Conservation (phyloP, 2,329 filamentous ascomycete species). For the Alternaria infectoria region DNA sequence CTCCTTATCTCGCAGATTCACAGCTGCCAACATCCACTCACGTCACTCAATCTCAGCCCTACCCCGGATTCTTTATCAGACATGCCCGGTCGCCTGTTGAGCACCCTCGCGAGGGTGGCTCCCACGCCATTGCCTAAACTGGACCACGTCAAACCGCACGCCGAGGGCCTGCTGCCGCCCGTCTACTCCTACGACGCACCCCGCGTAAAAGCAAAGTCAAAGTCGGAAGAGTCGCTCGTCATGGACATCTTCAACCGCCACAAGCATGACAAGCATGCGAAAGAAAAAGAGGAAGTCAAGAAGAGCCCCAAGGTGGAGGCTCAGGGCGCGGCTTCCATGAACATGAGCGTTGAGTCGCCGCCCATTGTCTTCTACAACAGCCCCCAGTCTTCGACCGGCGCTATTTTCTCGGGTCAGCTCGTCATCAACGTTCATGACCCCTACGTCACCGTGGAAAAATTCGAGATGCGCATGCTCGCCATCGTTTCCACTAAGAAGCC, state of each 20-base stretch:
- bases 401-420: slow-evolving; percentile 83
- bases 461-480: slow-evolving; percentile 74
- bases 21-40: slow-evolving; percentile 16
- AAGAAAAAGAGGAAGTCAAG: slow-evolving; percentile 28
- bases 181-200: slow-evolving; percentile 45
- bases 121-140: slow-evolving; percentile 41
- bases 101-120: slow-evolving; percentile 40
- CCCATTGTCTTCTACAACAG: slow-evolving; percentile 84
- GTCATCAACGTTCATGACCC: slow-evolving; percentile 72
- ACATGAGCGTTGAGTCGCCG: slow-evolving; percentile 79
- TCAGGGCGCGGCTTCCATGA: slow-evolving; percentile 58
- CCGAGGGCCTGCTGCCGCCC: slow-evolving; percentile 39
- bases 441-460: slow-evolving; percentile 70
- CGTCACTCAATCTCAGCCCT: slow-evolving; percentile 24
- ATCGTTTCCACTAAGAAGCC: slow-evolving; percentile 81
- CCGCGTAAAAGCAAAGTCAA: slow-evolving; percentile 29
- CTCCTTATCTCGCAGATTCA: slow-evolving; percentile 21
- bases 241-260: slow-evolving; percentile 51
- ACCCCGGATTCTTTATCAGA: slow-evolving; percentile 39
- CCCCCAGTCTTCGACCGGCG: slow-evolving; percentile 77
- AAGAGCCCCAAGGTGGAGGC: slow-evolving; percentile 47
- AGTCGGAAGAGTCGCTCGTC: slow-evolving; percentile 44
- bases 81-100: slow-evolving; percentile 47
- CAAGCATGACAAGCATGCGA: slow-evolving; percentile 33
- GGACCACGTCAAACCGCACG: slow-evolving; percentile 29